Evolutionary conservation across 345 rosid species (phyloP), one percentile per base, ranked within the genome.

Genomic region (Hevea brasiliensis): DNA sequence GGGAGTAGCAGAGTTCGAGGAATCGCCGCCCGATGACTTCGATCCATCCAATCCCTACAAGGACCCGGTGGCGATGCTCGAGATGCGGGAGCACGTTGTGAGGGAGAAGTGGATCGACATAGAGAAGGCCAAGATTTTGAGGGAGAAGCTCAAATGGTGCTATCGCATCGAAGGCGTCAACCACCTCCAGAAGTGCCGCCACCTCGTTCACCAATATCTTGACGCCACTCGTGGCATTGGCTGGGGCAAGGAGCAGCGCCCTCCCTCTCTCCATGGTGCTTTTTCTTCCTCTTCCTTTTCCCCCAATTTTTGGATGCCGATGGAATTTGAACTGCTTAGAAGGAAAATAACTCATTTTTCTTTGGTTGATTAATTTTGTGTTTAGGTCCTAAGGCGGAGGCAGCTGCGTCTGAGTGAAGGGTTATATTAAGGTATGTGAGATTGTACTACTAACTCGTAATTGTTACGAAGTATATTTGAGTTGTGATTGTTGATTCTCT

Each of bases 211-310:
- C 21, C 92, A 90, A 87, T 96, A 96, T 79, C 96, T 96, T 65
- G 98, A 96, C 5, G 77, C 98, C 67, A 96, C 99, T 62, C 99
- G 99, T 13, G 98, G 98, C 77, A 81, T 96, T 81, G 99, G 99
- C 59, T 96, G 99, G 99, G 94, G 96, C 82, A 96, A 96, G 76
- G 99, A 96, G 51, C 93, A 91, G 60, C 99, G 99, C 24, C 99
- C 93, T 67, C 88, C 85, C 20, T 87, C 91, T 26, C 91, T 91
- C 44, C 99, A 95, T 81, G 99, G 98, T 92, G 55, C 21, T 48
- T 7, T 26, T 53, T 11, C 59, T 53, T 42, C 32, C 14, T 15
- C 32, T 14, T 54, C 21, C 13, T 0, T 37, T 58, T 11, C 14
- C 12, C n/a, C n/a, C n/a, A n/a, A n/a, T 37, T 70, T 26, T 42